These are phyloP conservation scores for Fusarium sp. DNA, from an alignment of 2,329 filamentous ascomycete species.

Conservation along the genomic window DNA sequence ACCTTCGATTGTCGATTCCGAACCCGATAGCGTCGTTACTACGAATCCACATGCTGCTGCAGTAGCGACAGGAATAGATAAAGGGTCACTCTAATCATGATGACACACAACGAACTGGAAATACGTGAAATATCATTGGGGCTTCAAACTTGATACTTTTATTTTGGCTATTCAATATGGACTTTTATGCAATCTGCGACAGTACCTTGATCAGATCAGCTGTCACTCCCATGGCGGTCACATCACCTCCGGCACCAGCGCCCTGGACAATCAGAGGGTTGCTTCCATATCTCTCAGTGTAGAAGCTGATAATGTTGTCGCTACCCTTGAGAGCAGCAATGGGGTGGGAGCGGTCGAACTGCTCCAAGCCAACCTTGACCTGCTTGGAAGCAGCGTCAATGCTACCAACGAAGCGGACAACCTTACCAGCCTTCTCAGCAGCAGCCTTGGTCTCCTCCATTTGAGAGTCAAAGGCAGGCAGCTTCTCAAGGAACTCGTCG, in stretches of 20 bases:
- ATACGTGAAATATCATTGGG: neutral
- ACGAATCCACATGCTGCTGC: slow-evolving; percentile 41
- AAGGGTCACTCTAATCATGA: slow-evolving; percentile 35
- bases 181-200: slow-evolving; percentile 69
- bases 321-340: slow-evolving; percentile 96
- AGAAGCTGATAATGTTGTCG: slow-evolving; percentile 99
- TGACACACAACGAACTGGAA: slow-evolving; percentile 7
- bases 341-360: slow-evolving; percentile 87
- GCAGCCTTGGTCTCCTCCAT: slow-evolving; percentile 90
- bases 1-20: slow-evolving; percentile 29
- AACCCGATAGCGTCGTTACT: slow-evolving; percentile 28
- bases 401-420: slow-evolving; percentile 93
- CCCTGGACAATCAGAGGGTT: slow-evolving; percentile 96
- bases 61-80: slow-evolving; percentile 43
- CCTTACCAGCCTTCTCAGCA: slow-evolving; percentile 90
- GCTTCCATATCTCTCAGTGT: slow-evolving; percentile 91
- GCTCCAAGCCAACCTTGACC: slow-evolving; percentile 93
- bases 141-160: slow-evolving; percentile 30
- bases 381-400: slow-evolving; percentile 84
- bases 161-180: slow-evolving; percentile 34
- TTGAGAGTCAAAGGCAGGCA: slow-evolving; percentile 85
- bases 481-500: slow-evolving; percentile 84
- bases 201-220: slow-evolving; percentile 91
- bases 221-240: slow-evolving; percentile 98
- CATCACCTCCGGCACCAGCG: slow-evolving; percentile 91